Conservation (phyloP, 2,329 filamentous ascomycete genomes). For the Leptodontidium sp. region DNA sequence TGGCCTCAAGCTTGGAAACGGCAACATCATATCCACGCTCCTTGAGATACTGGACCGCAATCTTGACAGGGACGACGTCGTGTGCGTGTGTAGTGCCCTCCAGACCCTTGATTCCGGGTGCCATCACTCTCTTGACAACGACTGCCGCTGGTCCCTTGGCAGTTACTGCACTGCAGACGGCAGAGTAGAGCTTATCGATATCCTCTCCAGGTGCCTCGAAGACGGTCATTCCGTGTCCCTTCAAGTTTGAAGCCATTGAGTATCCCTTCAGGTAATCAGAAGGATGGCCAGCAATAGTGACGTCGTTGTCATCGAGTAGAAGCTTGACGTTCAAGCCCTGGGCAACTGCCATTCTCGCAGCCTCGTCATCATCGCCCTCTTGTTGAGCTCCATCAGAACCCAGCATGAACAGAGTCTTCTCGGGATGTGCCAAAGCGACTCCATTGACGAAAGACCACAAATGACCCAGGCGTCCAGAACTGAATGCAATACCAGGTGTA, state of each 20-base stretch:
- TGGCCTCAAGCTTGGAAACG: slow-evolving; percentile 33
- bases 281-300: slow-evolving; percentile 52
- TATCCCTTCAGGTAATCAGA: slow-evolving; percentile 51
- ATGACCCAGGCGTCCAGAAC: slow-evolving; percentile 51
- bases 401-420: slow-evolving; percentile 49
- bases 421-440: slow-evolving; percentile 49
- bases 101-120: slow-evolving; percentile 48
- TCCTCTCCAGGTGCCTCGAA: slow-evolving; percentile 49
- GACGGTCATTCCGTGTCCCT: slow-evolving; percentile 50
- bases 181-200: slow-evolving; percentile 48
- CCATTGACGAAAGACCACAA: slow-evolving; percentile 52
- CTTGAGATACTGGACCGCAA: slow-evolving; percentile 49
- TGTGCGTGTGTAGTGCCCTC: slow-evolving; percentile 49
- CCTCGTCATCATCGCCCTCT: slow-evolving; percentile 52
- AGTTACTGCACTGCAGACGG: slow-evolving; percentile 46
- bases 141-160: slow-evolving; percentile 47
- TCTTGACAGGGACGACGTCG: slow-evolving; percentile 50
- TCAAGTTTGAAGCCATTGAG: slow-evolving; percentile 45
- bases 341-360: slow-evolving; percentile 50
- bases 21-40: slow-evolving; percentile 47
- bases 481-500: slow-evolving; percentile 51
- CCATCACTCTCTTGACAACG: slow-evolving; percentile 47
- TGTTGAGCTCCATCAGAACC: slow-evolving; percentile 53
- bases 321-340: slow-evolving; percentile 50
- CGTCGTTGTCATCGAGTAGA: slow-evolving; percentile 52